Evolutionary conservation across 2,329 filamentous ascomycete species (phyloP).

Genomic region (Apiospora koreana): DNA sequence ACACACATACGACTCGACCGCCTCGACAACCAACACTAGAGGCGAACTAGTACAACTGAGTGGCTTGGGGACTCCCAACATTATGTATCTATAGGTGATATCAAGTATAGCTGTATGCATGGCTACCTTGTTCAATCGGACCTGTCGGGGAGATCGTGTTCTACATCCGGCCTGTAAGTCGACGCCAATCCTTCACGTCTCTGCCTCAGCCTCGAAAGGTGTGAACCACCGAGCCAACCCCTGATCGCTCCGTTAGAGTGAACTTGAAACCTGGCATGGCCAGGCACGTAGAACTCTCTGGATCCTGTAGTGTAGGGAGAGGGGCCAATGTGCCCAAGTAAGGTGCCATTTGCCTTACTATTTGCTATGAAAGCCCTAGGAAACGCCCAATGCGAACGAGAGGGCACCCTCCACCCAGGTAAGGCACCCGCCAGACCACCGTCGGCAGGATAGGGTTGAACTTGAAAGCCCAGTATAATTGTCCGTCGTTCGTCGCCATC

Average conservation of each 20-base stretch:
- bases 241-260: neutral
- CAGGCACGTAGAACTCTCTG: neutral
- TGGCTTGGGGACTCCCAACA: neutral
- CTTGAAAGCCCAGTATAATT: neutral
- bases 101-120: neutral
- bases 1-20: neutral
- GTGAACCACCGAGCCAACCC: slow-evolving; percentile 5
- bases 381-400: neutral
- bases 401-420: neutral
- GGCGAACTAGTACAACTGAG: neutral
- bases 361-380: neutral
- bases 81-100: neutral
- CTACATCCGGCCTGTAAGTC: slow-evolving; percentile 3
- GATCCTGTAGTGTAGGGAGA: neutral
- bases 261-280: neutral
- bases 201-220: slow-evolving; percentile 5
- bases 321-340: neutral
- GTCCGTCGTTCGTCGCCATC: neutral
- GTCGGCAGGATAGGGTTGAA: neutral
- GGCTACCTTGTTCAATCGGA: slow-evolving; percentile 5
- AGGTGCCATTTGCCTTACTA: neutral
- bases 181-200: neutral
- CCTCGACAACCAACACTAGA: neutral
- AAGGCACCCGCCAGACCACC: neutral
- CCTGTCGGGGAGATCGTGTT: slow-evolving; percentile 7